Conservation (phyloP, 768 basidiomycete genomes). For the Naganishia friedmannii region DNA sequence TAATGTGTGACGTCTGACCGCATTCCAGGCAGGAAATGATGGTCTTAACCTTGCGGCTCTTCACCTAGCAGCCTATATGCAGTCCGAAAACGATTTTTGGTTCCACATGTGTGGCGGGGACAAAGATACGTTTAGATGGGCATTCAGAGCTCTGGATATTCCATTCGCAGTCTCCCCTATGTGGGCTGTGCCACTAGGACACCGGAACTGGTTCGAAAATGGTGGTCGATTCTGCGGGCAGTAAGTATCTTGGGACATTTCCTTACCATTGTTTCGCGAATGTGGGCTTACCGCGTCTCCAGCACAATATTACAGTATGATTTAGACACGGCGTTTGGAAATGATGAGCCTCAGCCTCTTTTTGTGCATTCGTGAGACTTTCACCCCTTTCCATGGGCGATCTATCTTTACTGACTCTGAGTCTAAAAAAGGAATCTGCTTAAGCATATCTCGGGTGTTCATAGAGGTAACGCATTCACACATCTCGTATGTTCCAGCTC, state of each 20-base stretch:
- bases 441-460: constrained; percentile 47
- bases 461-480: constrained; percentile 38
- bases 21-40: constrained; percentile 44
- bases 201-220: constrained; percentile 37
- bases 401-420: too few relatives aligned
- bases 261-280: too few relatives aligned
- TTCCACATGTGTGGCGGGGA: constrained; percentile 53
- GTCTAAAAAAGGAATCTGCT: constrained; percentile 49
- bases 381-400: too few relatives aligned
- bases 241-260: constrained; percentile 35
- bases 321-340: constrained; percentile 37
- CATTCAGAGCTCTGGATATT: constrained; percentile 51
- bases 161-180: constrained; percentile 48
- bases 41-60: constrained; percentile 55
- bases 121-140: constrained; percentile 54
- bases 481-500: constrained; percentile 39
- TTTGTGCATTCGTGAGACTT: constrained; percentile 43
- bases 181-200: constrained; percentile 50
- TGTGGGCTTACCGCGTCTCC: neutral
- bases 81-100: constrained; percentile 53
- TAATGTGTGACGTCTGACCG: too few relatives aligned
- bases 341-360: constrained; percentile 34
- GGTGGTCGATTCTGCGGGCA: constrained; percentile 53
- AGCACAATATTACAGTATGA: constrained; percentile 52
- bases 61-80: constrained; percentile 51